These are phyloP conservation scores for Amanita thiersii DNA, from an alignment of 768 basidiomycete genomes.

Conservation along the genomic window DNA sequence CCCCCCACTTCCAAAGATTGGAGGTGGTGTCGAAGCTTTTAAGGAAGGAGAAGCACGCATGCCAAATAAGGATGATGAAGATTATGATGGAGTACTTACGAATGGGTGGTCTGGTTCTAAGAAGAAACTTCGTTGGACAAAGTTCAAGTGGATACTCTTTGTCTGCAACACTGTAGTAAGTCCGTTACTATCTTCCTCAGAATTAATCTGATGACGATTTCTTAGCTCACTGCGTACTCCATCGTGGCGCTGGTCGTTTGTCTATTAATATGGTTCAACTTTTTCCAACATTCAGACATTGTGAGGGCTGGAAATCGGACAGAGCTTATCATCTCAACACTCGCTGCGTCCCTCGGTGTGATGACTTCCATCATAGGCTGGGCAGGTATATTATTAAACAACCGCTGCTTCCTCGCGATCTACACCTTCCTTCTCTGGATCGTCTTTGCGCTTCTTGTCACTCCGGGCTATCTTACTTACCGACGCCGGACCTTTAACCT, in stretches of 20 bases:
- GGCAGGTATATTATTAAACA: constrained; percentile 81
- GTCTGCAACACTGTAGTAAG: constrained; percentile 46
- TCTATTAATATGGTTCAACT: constrained; percentile 73
- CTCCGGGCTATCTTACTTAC: constrained; percentile 78
- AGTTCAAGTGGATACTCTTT: constrained; percentile 80
- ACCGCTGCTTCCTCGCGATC: constrained; percentile 72
- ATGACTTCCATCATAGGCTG: constrained; percentile 69
- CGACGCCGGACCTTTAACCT: constrained; percentile 48
- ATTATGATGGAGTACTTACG: constrained; percentile 18
- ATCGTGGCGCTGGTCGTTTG: constrained; percentile 52
- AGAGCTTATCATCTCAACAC: constrained; percentile 64
- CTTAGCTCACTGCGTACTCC: constrained; percentile 47
- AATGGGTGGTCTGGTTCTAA: too few relatives aligned
- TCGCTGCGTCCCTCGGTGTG: constrained; percentile 51
- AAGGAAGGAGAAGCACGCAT: constrained; percentile 2
- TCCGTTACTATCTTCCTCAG: constrained; percentile 8
- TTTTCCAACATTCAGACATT: constrained; percentile 59
- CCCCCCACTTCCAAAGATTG: neutral
- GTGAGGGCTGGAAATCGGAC: constrained; percentile 58
- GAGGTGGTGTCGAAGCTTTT: constrained; percentile 7
- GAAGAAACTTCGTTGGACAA: constrained; percentile 59
- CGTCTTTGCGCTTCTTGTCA: constrained; percentile 61
- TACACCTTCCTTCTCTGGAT: constrained; percentile 77
- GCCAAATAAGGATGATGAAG: neutral
- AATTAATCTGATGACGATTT: neutral